phyloP scores from a whole-genome alignment of 1,139 yeast species.

The Blastobotrys illinoisensis region DNA sequence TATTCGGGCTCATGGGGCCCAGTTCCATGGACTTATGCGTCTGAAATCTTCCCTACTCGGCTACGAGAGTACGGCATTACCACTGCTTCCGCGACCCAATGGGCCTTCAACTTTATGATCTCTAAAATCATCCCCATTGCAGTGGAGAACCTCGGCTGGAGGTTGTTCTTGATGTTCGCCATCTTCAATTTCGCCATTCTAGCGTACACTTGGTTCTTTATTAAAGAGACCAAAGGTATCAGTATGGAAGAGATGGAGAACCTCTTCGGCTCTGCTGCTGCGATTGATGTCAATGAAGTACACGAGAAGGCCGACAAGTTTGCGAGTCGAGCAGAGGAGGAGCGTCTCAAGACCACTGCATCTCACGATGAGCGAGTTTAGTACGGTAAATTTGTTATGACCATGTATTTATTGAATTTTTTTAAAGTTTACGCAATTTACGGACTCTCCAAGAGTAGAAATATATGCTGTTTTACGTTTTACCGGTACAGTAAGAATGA shows the following conservation, averaged over 20 bases:
- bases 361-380: conserved; percentile 6
- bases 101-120: conserved; percentile 40
- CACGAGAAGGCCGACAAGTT: conserved; percentile 7
- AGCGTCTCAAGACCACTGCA: conserved; percentile 1
- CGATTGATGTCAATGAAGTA: conserved; percentile 10
- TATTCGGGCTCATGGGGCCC: conserved; percentile 39
- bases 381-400: neutral
- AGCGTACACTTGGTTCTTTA: conserved; percentile 45
- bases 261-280: conserved; percentile 33
- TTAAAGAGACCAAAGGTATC: conserved; percentile 63
- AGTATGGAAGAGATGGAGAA: conserved; percentile 63
- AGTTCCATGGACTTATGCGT: conserved; percentile 41
- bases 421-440: neutral
- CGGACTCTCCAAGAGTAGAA: too few species aligned
- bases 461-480: too few species aligned
- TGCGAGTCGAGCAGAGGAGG: conserved; percentile 8
- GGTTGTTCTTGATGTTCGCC: conserved; percentile 20
- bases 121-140: conserved; percentile 32
- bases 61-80: conserved; percentile 50
- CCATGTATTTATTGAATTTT: neutral
- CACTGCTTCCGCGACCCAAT: conserved; percentile 46
- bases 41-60: conserved; percentile 47
- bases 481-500: too few species aligned
- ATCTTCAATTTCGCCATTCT: conserved; percentile 16
- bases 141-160: conserved; percentile 13